Percentiles rank a stretch among this genome's conserved stretches.
Evolutionary conservation across 768 basidiomycete species (phyloP).

Genomic region (Tylopilus vinaceipallidus): DNA sequence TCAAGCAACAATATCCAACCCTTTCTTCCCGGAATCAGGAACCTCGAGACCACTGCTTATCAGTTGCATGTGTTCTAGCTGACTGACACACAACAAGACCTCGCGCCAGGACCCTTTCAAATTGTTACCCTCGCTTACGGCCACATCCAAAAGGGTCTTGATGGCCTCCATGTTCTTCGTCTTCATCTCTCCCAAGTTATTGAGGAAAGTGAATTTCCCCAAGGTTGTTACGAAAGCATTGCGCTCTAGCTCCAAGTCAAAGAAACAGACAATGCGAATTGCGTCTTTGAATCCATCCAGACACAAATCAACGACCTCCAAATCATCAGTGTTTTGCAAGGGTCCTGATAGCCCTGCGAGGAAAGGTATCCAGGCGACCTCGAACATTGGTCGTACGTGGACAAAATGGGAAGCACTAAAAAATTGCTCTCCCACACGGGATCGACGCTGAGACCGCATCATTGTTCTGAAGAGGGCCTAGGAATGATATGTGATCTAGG

Average conservation of each 20-base stretch:
- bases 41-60: constrained; percentile 90
- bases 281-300: constrained; percentile 95
- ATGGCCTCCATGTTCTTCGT: constrained; percentile 99
- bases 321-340: constrained; percentile 91
- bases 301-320: constrained; percentile 88
- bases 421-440: constrained; percentile 80
- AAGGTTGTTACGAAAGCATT: constrained; percentile 98
- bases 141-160: constrained; percentile 90
- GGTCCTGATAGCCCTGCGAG: constrained; percentile 93
- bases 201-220: constrained; percentile 95
- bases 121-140: constrained; percentile 94
- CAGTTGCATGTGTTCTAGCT: constrained; percentile 97
- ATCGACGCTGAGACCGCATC: constrained; percentile 88
- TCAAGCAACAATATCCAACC: constrained; percentile 47
- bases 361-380: constrained; percentile 99
- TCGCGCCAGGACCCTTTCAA: constrained; percentile 97
- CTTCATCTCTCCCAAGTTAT: constrained; percentile 98
- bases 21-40: constrained; percentile 73
- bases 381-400: constrained; percentile 98
- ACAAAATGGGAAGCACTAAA: constrained; percentile 96
- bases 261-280: constrained; percentile 95
- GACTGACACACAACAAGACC: constrained; percentile 94
- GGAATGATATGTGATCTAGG: constrained; percentile 1
- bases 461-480: constrained; percentile 91
- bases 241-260: constrained; percentile 95